Percentiles rank a stretch among this genome's conserved stretches.
These are phyloP conservation scores for Mucor circinelloides DNA, from an alignment of 371 early-diverging fungal genomes.

Conservation along the genomic window DNA sequence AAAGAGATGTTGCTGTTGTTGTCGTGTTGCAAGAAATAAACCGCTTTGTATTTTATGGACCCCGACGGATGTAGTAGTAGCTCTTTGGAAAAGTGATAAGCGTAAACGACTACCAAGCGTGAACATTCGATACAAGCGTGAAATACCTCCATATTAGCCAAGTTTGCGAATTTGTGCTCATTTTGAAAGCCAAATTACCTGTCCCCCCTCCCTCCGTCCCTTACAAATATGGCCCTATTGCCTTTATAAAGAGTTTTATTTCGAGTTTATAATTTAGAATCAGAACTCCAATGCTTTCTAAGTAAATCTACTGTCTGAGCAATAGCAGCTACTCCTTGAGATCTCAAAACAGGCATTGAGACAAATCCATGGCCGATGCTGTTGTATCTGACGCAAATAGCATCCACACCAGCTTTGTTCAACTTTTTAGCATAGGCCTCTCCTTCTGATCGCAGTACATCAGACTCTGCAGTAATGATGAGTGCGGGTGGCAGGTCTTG, in stretches of 20 bases:
- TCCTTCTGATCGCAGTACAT: slow-evolving; percentile 41
- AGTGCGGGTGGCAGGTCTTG: slow-evolving; percentile 38
- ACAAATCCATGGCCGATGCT: slow-evolving; percentile 32
- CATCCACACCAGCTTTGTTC: slow-evolving; percentile 33
- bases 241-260: too few species aligned
- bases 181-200: neutral
- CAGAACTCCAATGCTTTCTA: slow-evolving; percentile 18
- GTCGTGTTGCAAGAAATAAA: neutral
- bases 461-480: slow-evolving; percentile 35
- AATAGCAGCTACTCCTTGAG: slow-evolving; percentile 22
- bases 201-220: neutral
- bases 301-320: slow-evolving; percentile 22
- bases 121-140: neutral
- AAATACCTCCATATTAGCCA: neutral
- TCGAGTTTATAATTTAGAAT: neutral
- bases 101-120: neutral
- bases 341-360: slow-evolving; percentile 11
- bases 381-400: slow-evolving; percentile 17
- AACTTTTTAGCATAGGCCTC: slow-evolving; percentile 35
- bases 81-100: neutral
- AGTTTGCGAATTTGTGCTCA: neutral
- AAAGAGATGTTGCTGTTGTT: neutral
- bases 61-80: neutral
- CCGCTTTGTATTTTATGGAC: neutral
- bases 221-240: too few species aligned